A percentile compares a stretch with the other conserved stretches of the same genome.
phyloP scores from a whole-genome alignment of 2,329 filamentous ascomycete genomes.

The Amauroascus niger region DNA sequence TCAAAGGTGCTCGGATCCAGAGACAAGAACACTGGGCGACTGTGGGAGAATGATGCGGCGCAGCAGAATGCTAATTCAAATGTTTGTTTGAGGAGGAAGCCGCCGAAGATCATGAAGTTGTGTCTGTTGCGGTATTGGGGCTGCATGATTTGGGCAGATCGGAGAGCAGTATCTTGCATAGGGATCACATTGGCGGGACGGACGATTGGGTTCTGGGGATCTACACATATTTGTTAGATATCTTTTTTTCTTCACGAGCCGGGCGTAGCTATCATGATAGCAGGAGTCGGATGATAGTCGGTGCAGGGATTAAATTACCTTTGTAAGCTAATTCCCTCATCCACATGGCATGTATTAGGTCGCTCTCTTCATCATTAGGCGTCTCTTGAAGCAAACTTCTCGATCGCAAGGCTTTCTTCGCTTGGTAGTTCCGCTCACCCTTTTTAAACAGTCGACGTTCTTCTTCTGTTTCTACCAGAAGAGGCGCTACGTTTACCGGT shows the following conservation, averaged over 20 bases:
- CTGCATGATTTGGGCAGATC: slow-evolving; percentile 64
- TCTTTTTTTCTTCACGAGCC: neutral
- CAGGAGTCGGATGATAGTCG: neutral
- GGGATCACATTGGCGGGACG: slow-evolving; percentile 50
- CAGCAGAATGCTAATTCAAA: slow-evolving; percentile 70
- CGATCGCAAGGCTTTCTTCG: slow-evolving; percentile 54
- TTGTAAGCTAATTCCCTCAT: slow-evolving; percentile 56
- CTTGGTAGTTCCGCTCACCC: slow-evolving; percentile 56
- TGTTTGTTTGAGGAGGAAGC: slow-evolving; percentile 62
- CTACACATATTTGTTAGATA: neutral
- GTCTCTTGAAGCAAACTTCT: slow-evolving; percentile 55
- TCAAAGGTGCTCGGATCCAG: slow-evolving; percentile 66
- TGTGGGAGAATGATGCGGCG: slow-evolving; percentile 60
- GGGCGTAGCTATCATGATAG: too few relatives aligned
- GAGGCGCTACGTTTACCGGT: slow-evolving; percentile 52
- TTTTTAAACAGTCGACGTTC: slow-evolving; percentile 54
- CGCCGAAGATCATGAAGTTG: slow-evolving; percentile 71
- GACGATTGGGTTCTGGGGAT: slow-evolving; percentile 20
- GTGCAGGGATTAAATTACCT: slow-evolving; percentile 26
- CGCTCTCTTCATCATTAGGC: slow-evolving; percentile 60
- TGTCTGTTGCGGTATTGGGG: slow-evolving; percentile 61
- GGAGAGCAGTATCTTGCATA: slow-evolving; percentile 55
- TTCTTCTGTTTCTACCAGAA: slow-evolving; percentile 53
- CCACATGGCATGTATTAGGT: slow-evolving; percentile 65
- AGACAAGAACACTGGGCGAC: slow-evolving; percentile 59